These are phyloP conservation scores for Penicillium brevicompactum DNA, from an alignment of 2,329 filamentous ascomycete species.

Conservation along the genomic window DNA sequence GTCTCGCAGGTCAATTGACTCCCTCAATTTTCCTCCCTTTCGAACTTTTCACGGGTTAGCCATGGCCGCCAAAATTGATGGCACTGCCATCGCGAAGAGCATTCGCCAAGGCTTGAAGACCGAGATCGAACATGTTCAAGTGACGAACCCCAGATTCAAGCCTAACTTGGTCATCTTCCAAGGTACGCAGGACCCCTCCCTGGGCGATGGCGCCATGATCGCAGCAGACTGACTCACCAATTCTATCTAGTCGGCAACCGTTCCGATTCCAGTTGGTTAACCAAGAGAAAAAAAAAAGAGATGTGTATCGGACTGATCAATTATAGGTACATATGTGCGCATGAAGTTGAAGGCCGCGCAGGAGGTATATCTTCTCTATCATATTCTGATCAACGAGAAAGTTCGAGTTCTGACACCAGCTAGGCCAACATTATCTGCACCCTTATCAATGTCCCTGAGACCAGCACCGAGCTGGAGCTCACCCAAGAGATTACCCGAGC, in stretches of 20 bases:
- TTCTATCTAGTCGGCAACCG: constrained; percentile 75
- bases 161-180: constrained; percentile 94
- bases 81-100: constrained; percentile 88
- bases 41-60: constrained; percentile 56
- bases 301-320: not conserved
- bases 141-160: constrained; percentile 81
- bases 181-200: constrained; percentile 56
- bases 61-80: constrained; percentile 94
- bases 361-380: constrained; percentile 61
- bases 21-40: constrained; percentile 19
- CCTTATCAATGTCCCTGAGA: constrained; percentile 78
- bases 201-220: not conserved
- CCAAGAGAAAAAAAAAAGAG: constrained; percentile 17
- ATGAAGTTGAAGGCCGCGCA: constrained; percentile 98
- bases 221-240: constrained; percentile 5
- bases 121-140: constrained; percentile 81
- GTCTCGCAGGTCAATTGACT: constrained; percentile 9
- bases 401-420: constrained; percentile 9
- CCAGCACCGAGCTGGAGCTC: constrained; percentile 81
- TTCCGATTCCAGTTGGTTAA: constrained; percentile 79
- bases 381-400: not conserved
- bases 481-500: constrained; percentile 77
- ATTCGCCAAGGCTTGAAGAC: constrained; percentile 80
- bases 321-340: constrained; percentile 88
- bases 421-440: constrained; percentile 89